Evolutionary conservation across 306 rosid genomes (phyloP).

Genomic region (Begonia loranthoides): DNA sequence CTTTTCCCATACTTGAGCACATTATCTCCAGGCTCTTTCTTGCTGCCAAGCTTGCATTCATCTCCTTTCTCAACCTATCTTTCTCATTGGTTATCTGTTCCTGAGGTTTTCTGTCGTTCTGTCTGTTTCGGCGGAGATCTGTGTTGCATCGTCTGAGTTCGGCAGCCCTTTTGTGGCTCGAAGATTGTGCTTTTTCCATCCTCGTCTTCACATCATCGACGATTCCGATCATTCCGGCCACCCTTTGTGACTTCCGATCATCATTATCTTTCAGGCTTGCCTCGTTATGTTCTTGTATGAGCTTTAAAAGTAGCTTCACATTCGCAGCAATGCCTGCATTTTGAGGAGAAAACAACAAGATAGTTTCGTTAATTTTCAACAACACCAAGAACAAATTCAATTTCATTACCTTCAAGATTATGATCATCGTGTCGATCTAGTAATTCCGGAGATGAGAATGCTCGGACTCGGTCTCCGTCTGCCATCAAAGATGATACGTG

Average conservation of each 20-base stretch:
- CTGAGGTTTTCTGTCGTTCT: conserved; percentile 32
- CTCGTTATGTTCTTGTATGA: conserved; percentile 70
- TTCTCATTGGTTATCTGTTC: conserved; percentile 57
- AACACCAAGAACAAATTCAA: too few relatives aligned
- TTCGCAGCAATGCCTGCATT: conserved; percentile 51
- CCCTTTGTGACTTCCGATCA: conserved; percentile 52
- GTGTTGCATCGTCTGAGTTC: conserved; percentile 75
- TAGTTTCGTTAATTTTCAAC: background rate
- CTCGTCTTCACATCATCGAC: conserved; percentile 62
- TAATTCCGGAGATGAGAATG: background rate
- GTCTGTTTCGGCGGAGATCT: conserved; percentile 42
- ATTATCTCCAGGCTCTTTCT: conserved; percentile 77
- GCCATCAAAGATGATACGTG: background rate
- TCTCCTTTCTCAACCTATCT: conserved; percentile 58
- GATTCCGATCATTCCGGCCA: conserved; percentile 65
- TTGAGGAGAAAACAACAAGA: background rate
- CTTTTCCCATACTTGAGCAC: conserved; percentile 92
- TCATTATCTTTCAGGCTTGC: conserved; percentile 34
- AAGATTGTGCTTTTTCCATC: conserved; percentile 40
- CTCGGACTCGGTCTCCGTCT: background rate
- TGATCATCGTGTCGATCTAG: background rate
- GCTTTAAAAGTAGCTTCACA: conserved; percentile 55
- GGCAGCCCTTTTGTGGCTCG: conserved; percentile 17
- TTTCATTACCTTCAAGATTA: background rate
- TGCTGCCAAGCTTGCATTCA: conserved; percentile 52